A percentile compares a stretch with the other conserved stretches of the same genome.
phyloP scores from a whole-genome alignment of 2,329 filamentous ascomycete species.

The Emericellopsis atlantica region DNA sequence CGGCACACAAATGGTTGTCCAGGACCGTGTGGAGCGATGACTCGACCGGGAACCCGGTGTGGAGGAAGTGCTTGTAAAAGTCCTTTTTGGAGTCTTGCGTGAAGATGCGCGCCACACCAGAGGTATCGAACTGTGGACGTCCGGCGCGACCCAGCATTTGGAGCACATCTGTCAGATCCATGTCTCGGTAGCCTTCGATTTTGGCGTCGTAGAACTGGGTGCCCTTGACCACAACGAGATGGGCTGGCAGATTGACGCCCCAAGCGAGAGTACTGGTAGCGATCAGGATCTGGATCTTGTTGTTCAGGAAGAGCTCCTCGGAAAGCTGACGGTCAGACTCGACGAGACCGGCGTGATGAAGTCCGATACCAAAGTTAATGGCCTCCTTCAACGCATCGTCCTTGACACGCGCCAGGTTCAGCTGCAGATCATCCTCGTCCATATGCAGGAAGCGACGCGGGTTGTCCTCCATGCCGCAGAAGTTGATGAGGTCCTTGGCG shows the following conservation, averaged over 20 bases:
- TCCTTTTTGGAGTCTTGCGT: slow-evolving; percentile 97
- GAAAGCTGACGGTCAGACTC: slow-evolving; percentile 85
- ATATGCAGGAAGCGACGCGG: slow-evolving; percentile 86
- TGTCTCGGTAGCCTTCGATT: slow-evolving; percentile 93
- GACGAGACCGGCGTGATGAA: slow-evolving; percentile 93
- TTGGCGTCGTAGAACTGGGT: slow-evolving; percentile 98
- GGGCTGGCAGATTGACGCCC: slow-evolving; percentile 95
- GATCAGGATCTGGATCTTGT: slow-evolving; percentile 94
- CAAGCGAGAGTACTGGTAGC: slow-evolving; percentile 94
- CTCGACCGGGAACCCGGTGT: slow-evolving; percentile 95
- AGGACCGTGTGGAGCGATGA: slow-evolving; percentile 92
- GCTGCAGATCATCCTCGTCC: slow-evolving; percentile 84
- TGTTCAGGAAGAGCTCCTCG: slow-evolving; percentile 91
- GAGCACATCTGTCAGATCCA: slow-evolving; percentile 95
- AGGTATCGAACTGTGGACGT: slow-evolving; percentile 90
- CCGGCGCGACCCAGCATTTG: slow-evolving; percentile 97
- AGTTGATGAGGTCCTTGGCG: slow-evolving; percentile 91
- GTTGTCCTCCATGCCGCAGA: slow-evolving; percentile 97
- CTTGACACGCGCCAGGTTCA: slow-evolving; percentile 82
- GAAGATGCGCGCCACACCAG: slow-evolving; percentile 92
- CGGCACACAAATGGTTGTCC: slow-evolving; percentile 91
- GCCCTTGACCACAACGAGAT: slow-evolving; percentile 94
- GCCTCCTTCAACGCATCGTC: slow-evolving; percentile 87
- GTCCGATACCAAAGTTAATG: slow-evolving; percentile 90
- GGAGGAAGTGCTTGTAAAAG: slow-evolving; percentile 98